Base-by-base conservation (phyloP, 768 basidiomycete genomes). In the Amyloporia xantha region DNA sequence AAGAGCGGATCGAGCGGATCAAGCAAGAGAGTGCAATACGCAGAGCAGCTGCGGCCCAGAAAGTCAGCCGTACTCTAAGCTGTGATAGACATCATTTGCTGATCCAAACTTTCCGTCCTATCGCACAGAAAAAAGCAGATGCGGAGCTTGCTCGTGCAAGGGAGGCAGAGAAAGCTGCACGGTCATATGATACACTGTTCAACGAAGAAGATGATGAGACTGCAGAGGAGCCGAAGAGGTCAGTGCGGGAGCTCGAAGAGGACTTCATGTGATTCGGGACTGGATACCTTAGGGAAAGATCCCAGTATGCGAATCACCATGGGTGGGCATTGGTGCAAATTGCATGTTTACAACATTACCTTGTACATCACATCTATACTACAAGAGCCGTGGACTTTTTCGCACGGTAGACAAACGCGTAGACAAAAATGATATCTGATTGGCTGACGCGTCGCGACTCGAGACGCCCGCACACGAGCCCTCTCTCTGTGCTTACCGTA, bases 261-360 rank as follows among this genome's bases (percentile, higher is more conserved):
- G 90, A 92, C 62, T 92, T 92, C 62, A 92, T 92, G 86, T 91
- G 54, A 57, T 30, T 11, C n/a, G n/a, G n/a, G n/a, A n/a, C n/a
- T n/a, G n/a, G n/a, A n/a, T n/a, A n/a, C n/a, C n/a, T n/a, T 35
- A 9, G 33, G n/a, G n/a, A n/a, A 51, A 33, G 33, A n/a, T n/a
- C n/a, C n/a, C n/a, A n/a, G n/a, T n/a, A n/a, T n/a, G n/a, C n/a
- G n/a, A n/a, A n/a, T n/a, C n/a, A n/a, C n/a, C n/a, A n/a, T n/a
- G n/a, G n/a, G n/a, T n/a, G n/a, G n/a, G n/a, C n/a, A n/a, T n/a
- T n/a, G n/a, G n/a, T n/a, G n/a, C n/a, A n/a, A n/a, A n/a, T n/a
- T n/a, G n/a, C n/a, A n/a, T n/a, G n/a, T n/a, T n/a, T n/a, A n/a
- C n/a, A n/a, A n/a, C n/a, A n/a, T n/a, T n/a, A n/a, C n/a, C n/a